phyloP scores from a whole-genome alignment of 2,329 filamentous ascomycete genomes.

The Sporothrix globosa region DNA sequence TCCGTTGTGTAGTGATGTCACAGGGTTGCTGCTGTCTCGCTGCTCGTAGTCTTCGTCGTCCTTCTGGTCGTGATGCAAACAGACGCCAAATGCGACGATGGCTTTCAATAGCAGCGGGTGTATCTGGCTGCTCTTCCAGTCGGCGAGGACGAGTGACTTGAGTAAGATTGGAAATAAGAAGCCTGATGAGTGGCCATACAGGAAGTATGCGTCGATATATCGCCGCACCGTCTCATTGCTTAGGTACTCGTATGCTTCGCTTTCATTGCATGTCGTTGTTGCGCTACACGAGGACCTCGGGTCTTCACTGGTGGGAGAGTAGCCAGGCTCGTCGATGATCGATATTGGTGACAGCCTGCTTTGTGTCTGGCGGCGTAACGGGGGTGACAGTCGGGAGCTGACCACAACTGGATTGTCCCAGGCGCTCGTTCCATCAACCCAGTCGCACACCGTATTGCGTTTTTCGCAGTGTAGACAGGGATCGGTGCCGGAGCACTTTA shows the following conservation, averaged over 20 bases:
- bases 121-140: constrained; percentile 38
- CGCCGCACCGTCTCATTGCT: not conserved
- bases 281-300: not conserved
- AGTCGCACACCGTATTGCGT: too few relatives aligned
- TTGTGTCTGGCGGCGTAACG: too few relatives aligned
- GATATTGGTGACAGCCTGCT: too few relatives aligned
- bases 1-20: not conserved
- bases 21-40: not conserved
- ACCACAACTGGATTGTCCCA: too few relatives aligned
- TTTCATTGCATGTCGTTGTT: not conserved
- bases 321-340: not conserved
- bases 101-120: constrained; percentile 37
- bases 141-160: constrained; percentile 36
- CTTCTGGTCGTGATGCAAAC: constrained; percentile 32
- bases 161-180: constrained; percentile 38
- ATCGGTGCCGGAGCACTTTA: too few relatives aligned
- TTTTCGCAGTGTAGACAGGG: too few relatives aligned
- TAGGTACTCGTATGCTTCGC: not conserved
- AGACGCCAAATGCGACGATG: constrained; percentile 31
- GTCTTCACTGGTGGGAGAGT: not conserved
- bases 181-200: constrained; percentile 30
- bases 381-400: too few relatives aligned
- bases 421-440: too few relatives aligned
- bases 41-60: not conserved
- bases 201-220: constrained; percentile 38